Conservation (phyloP, 371 early-diverging fungal species). For the Rhizopus delemar region DNA sequence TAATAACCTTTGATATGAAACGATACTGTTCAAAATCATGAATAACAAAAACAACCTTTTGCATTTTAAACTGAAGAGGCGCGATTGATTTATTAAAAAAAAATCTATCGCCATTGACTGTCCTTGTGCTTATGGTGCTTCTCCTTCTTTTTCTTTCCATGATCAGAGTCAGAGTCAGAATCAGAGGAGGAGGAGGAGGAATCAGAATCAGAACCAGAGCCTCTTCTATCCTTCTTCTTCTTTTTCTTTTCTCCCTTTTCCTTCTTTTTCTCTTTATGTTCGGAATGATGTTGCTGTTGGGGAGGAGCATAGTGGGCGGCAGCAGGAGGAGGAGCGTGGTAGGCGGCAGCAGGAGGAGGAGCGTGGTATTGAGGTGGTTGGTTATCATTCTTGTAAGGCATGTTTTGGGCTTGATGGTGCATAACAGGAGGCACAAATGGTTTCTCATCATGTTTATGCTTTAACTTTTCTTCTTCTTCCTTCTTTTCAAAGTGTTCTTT, state of each 20-base stretch:
- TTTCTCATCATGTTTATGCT: constrained; percentile 12
- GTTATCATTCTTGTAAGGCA: constrained; percentile 22
- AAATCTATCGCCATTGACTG: constrained; percentile 13
- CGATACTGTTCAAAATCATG: no score
- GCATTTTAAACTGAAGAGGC: no score
- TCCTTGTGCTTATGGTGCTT: constrained; percentile 18
- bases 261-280: constrained; percentile 11
- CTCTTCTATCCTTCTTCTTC: constrained; percentile 15
- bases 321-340: neutral
- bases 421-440: constrained; percentile 3
- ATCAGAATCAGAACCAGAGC: constrained; percentile 2
- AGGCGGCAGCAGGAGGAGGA: neutral
- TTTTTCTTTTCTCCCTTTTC: constrained; percentile 18
- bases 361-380: constrained; percentile 11
- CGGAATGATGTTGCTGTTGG: constrained; percentile 9
- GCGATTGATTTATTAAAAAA: neutral
- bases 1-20: no score
- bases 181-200: constrained; percentile 8
- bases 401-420: constrained; percentile 9
- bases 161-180: constrained; percentile 23
- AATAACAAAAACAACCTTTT: no score
- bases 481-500: constrained; percentile 31
- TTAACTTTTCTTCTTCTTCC: constrained; percentile 17
- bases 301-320: neutral
- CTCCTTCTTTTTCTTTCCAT: constrained; percentile 16